Evolutionary conservation across 1,139 yeast species (phyloP).

Genomic region (Kodamaea arcana): DNA sequence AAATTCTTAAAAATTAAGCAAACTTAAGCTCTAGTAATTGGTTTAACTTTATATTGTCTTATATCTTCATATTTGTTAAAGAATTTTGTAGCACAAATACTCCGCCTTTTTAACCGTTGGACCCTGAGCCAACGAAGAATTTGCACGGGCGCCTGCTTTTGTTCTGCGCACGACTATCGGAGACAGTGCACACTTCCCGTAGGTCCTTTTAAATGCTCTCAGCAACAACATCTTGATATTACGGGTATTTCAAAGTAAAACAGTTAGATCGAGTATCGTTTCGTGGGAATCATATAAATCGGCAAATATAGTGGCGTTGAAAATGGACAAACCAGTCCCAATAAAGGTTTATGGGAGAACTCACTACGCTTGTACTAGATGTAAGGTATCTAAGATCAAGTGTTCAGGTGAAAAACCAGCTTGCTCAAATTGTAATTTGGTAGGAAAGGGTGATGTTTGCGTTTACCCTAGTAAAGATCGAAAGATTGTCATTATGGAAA

Average conservation of each 20-base stretch:
- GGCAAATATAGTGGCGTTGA: too few relatives aligned
- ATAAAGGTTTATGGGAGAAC: slow-evolving; percentile 39
- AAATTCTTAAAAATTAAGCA: too few relatives aligned
- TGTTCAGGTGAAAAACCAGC: slow-evolving; percentile 44
- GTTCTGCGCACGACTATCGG: not conserved
- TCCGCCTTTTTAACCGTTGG: not conserved
- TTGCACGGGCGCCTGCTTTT: not conserved
- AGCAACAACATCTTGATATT: too few relatives aligned
- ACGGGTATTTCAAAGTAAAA: too few relatives aligned
- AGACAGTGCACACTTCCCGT: not conserved
- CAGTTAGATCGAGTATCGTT: too few relatives aligned
- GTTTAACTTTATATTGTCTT: too few relatives aligned
- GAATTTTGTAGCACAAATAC: too few relatives aligned
- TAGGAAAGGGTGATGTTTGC: slow-evolving; percentile 35
- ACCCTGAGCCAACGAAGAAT: not conserved
- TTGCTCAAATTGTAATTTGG: slow-evolving; percentile 36
- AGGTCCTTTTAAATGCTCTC: not conserved
- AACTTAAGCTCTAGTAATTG: too few relatives aligned
- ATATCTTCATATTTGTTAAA: too few relatives aligned
- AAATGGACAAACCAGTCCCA: slow-evolving; percentile 30
- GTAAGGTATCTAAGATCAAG: slow-evolving; percentile 35
- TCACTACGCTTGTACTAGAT: slow-evolving; percentile 41
- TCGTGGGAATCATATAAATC: too few relatives aligned
- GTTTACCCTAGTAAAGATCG: slow-evolving; percentile 48
- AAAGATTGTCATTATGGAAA: slow-evolving; percentile 49